phyloP scores from a whole-genome alignment of 2,329 filamentous ascomycete genomes.

The Alternaria arborescens region DNA sequence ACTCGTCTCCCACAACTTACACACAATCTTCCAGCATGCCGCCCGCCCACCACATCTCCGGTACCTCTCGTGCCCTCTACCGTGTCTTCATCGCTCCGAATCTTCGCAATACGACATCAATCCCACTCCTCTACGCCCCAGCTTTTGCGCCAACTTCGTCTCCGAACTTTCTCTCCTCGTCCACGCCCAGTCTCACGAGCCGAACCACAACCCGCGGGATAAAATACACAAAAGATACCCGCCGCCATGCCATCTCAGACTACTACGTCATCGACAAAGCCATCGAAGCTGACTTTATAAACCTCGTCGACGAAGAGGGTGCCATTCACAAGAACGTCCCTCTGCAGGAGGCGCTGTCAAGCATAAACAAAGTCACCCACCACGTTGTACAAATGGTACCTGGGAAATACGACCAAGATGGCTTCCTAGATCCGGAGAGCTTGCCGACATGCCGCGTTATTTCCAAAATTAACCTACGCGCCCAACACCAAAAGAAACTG shows the following conservation, averaged over 20 bases:
- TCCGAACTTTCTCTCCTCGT: constrained; percentile 7
- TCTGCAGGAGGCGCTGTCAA: constrained; percentile 51
- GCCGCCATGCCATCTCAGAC: constrained; percentile 50
- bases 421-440: constrained; percentile 51
- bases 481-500: constrained; percentile 58
- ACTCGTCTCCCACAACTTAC: too few species aligned
- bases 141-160: constrained; percentile 26
- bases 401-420: constrained; percentile 31
- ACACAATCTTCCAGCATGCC: constrained; percentile 30
- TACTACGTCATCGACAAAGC: constrained; percentile 58
- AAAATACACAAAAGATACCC: constrained; percentile 37
- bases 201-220: constrained; percentile 30
- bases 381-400: constrained; percentile 61
- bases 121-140: constrained; percentile 29
- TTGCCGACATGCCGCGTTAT: constrained; percentile 75
- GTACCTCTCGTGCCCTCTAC: constrained; percentile 54
- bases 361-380: constrained; percentile 60
- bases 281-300: constrained; percentile 57
- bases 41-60: constrained; percentile 37
- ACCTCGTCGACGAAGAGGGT: constrained; percentile 54
- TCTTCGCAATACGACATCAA: constrained; percentile 29
- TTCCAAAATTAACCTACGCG: constrained; percentile 61
- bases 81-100: constrained; percentile 55
- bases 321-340: constrained; percentile 45
- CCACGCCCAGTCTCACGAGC: constrained; percentile 15